Conservation (phyloP, 2,329 filamentous ascomycete species). For the Coniochaeta prunicola region DNA sequence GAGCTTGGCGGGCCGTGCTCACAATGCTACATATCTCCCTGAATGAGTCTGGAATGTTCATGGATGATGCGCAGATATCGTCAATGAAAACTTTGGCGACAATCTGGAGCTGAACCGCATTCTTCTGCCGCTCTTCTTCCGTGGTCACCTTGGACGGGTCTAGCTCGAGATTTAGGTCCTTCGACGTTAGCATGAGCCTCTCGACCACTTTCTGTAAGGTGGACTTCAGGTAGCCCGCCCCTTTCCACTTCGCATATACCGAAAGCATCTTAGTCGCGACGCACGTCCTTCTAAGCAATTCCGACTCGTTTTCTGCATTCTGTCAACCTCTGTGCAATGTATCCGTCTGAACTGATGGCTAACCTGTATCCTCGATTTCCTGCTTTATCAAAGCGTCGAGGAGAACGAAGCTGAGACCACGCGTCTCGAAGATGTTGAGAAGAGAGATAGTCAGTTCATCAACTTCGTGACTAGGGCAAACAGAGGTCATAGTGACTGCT, state of each 20-base stretch:
- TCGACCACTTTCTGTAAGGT: conserved; percentile 63
- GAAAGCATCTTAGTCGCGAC: conserved; percentile 69
- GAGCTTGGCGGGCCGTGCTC: conserved; percentile 16
- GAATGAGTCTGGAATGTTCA: conserved; percentile 56
- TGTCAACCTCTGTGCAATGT: background rate
- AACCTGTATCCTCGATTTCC: conserved; percentile 60
- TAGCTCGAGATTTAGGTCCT: conserved; percentile 61
- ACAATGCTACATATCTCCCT: conserved; percentile 61
- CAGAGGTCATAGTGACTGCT: conserved; percentile 55
- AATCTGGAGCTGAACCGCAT: conserved; percentile 57
- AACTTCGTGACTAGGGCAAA: conserved; percentile 60
- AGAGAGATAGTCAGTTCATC: conserved; percentile 63
- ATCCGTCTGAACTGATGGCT: background rate
- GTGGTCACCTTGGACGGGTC: conserved; percentile 56
- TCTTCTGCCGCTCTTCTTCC: conserved; percentile 57
- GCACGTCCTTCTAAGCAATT: conserved; percentile 59
- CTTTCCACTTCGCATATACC: conserved; percentile 67
- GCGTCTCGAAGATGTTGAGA: conserved; percentile 62
- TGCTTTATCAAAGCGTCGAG: conserved; percentile 61
- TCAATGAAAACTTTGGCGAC: conserved; percentile 67
- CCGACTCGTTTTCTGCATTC: conserved; percentile 54
- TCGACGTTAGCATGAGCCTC: conserved; percentile 57
- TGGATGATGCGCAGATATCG: conserved; percentile 57
- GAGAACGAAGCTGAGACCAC: conserved; percentile 55
- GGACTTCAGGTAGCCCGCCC: conserved; percentile 51